Evolutionary conservation across 2,329 filamentous ascomycete genomes (phyloP), one percentile per base, ranked within the genome.

Genomic region (Colletotrichum agaves): DNA sequence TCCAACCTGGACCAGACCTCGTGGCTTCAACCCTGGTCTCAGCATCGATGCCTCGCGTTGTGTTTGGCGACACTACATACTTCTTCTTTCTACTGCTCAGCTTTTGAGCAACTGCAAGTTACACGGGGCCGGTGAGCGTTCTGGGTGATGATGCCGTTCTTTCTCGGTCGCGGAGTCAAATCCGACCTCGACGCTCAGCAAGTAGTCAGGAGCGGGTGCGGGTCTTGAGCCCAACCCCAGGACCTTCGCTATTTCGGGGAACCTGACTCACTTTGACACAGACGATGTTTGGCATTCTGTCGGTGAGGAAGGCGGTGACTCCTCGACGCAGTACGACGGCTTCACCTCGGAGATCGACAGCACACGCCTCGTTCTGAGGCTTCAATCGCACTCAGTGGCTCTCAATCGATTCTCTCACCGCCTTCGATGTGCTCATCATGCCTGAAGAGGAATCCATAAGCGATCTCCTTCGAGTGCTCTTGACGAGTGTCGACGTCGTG

Each of bases 341-440:
- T 41, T 49, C 64, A 59, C 33, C 65, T 65, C 65, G 65, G 65
- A 46, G 47, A 56, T 49, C 64, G 52, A 60, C 47, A 27, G 41
- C 17, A 19, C 2, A 19, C 13, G 17, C 50, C 43, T 49, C 27
- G 27, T 2, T 15, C 11, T 8, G 19, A n/a, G 11, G 33, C 21
- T 37, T 13, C 4, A 23, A 31, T 21, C 10, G 65, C n/a, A 44
- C 23, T 37, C 19, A 21, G 31, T 60, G 53, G 31, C 19, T 15
- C 6, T 13, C 5, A 13, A 13, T 15, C 21, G 21, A 49, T 15
- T 19, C 11, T n/a, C 41, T 67, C 50, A 63, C 59, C 58, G 59
- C 23, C 23, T n/a, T 15, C 13, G 10, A 19, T 12, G 39, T 31
- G 52, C 19, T 21, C n/a, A 31, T 47, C 8, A 12, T 50, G 27